Evolutionary conservation across 2,329 filamentous ascomycete species (phyloP).

Genomic region (Falciphora oryzae): DNA sequence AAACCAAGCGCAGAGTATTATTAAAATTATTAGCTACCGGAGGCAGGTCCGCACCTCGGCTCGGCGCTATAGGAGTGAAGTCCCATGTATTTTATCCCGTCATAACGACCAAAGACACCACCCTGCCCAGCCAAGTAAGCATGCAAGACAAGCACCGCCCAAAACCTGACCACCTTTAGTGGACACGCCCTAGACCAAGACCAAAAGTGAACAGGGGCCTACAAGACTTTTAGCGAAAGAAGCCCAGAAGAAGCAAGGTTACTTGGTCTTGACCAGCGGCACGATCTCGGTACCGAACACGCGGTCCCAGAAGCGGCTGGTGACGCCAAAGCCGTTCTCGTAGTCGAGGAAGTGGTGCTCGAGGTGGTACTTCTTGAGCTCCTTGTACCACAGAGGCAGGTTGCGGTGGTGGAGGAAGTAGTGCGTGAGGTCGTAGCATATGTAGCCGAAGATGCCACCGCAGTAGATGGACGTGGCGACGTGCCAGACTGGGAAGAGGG

Average conservation of each 20-base stretch:
- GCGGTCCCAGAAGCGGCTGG: slow-evolving; percentile 90
- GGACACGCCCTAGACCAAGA: neutral
- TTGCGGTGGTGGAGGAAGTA: slow-evolving; percentile 98
- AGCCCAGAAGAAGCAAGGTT: slow-evolving; percentile 7
- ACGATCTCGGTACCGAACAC: slow-evolving; percentile 83
- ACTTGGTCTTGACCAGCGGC: slow-evolving; percentile 30
- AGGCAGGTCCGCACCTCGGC: neutral
- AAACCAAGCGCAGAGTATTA: neutral
- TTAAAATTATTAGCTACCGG: neutral
- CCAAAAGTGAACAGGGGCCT: neutral
- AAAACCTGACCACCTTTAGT: neutral
- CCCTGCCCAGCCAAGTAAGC: neutral
- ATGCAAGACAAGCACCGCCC: neutral
- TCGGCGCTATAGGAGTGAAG: no score
- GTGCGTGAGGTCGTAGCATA: slow-evolving; percentile 95
- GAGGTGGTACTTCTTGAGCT: slow-evolving; percentile 95
- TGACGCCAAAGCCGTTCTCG: slow-evolving; percentile 95
- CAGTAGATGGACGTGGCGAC: slow-evolving; percentile 73
- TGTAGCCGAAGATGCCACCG: slow-evolving; percentile 90
- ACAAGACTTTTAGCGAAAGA: neutral
- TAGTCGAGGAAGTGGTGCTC: slow-evolving; percentile 98
- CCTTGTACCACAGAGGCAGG: slow-evolving; percentile 82
- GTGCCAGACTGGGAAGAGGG: slow-evolving; percentile 79
- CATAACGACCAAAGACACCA: neutral
- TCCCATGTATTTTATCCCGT: neutral